These are phyloP conservation scores for Osmozyma mogii DNA, from an alignment of 805 yeast genomes.

Conservation along the genomic window DNA sequence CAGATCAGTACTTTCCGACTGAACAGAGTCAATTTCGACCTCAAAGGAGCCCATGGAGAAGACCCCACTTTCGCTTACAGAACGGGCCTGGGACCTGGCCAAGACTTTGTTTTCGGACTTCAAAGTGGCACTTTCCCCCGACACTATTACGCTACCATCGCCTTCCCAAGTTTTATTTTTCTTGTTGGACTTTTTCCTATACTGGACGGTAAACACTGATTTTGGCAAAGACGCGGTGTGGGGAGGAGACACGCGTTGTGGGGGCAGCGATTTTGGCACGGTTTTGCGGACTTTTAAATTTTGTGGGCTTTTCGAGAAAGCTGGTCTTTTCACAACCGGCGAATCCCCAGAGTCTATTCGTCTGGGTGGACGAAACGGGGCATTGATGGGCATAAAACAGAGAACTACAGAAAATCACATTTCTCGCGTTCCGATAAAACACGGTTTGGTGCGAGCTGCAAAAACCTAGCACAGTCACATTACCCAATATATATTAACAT, in stretches of 20 bases:
- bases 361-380: not conserved
- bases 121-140: slow-evolving; percentile 18
- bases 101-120: slow-evolving; percentile 21
- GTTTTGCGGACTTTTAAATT: not conserved
- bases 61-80: too few species aligned
- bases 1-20: too few species aligned
- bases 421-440: too few species aligned
- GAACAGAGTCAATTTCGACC: slow-evolving; percentile 47
- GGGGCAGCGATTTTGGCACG: not conserved
- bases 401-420: too few species aligned
- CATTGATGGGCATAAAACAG: too few species aligned
- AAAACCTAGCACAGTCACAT: too few species aligned
- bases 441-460: too few species aligned
- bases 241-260: slow-evolving; percentile 1
- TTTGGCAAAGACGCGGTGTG: slow-evolving; percentile 1
- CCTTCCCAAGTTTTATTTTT: slow-evolving; percentile 95
- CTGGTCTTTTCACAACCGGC: not conserved
- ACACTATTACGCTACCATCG: slow-evolving; percentile 56
- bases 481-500: too few species aligned
- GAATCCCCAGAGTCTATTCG: not conserved
- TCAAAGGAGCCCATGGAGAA: slow-evolving; percentile 53
- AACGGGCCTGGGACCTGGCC: too few species aligned
- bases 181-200: slow-evolving; percentile 64
- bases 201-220: slow-evolving; percentile 43
- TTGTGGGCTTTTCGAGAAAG: not conserved